A percentile compares a stretch with the other conserved stretches of the same genome.
These are phyloP conservation scores for Suillus subaureus DNA, from an alignment of 768 basidiomycete genomes.

Conservation along the genomic window DNA sequence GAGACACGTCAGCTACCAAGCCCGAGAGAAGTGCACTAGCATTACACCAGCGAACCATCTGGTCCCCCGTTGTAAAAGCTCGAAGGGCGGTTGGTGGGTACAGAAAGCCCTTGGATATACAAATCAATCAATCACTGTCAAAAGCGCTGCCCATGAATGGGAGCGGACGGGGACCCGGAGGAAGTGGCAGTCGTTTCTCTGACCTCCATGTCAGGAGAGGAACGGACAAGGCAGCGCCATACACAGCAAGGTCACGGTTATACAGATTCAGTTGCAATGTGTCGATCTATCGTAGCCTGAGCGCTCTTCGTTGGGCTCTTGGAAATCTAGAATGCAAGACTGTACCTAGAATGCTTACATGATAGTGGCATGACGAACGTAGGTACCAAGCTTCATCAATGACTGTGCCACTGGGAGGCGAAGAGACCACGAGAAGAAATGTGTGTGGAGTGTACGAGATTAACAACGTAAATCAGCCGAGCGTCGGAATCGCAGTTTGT, in stretches of 20 bases:
- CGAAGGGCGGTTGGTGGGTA: background rate
- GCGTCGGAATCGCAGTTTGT: too few species aligned
- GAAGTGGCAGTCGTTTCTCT: background rate
- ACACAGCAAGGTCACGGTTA: background rate
- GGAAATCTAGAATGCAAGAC: background rate
- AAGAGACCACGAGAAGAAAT: too few species aligned
- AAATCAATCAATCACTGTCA: background rate
- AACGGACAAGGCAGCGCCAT: background rate
- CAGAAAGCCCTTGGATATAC: background rate
- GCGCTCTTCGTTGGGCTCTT: background rate
- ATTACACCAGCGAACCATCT: background rate
- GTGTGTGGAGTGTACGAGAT: too few species aligned
- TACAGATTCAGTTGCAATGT: background rate
- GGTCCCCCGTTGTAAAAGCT: background rate
- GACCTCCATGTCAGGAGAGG: background rate
- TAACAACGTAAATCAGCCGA: too few species aligned
- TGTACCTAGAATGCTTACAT: background rate
- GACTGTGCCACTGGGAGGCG: too few species aligned
- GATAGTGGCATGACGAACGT: background rate
- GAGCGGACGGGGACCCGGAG: slow-evolving; percentile 14
- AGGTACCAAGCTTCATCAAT: too few species aligned
- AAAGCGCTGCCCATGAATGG: slow-evolving; percentile 17
- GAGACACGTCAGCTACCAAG: background rate
- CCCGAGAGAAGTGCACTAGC: background rate
- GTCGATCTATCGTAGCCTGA: background rate